phyloP scores from a whole-genome alignment of 768 basidiomycete species.

The Sarcomyxa edulis region DNA sequence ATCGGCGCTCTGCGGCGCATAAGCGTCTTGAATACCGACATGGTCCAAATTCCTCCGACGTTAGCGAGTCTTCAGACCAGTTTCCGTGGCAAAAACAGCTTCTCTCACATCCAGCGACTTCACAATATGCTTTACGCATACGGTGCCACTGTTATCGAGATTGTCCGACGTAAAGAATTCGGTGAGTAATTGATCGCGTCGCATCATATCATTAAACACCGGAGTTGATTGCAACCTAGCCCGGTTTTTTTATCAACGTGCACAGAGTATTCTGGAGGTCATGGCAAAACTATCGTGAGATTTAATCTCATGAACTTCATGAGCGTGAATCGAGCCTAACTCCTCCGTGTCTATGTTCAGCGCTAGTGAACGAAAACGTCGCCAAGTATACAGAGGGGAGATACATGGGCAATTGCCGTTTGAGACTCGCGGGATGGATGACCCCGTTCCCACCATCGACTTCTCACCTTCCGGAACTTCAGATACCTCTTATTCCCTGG shows the following conservation, averaged over 20 bases:
- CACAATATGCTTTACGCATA: constrained; percentile 92
- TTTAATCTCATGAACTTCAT: constrained; percentile 4
- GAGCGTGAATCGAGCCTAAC: not conserved
- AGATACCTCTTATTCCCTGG: constrained; percentile 62
- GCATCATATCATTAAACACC: not conserved
- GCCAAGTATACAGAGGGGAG: constrained; percentile 82
- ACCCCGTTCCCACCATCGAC: constrained; percentile 73
- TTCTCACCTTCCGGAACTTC: constrained; percentile 65
- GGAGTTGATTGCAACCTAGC: constrained; percentile 39
- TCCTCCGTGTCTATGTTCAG: constrained; percentile 27
- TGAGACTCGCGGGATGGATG: constrained; percentile 76
- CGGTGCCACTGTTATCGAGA: constrained; percentile 84
- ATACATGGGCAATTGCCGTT: constrained; percentile 86
- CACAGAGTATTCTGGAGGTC: constrained; percentile 75
- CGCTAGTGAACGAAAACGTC: constrained; percentile 72
- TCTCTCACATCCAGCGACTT: constrained; percentile 85
- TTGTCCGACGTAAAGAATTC: constrained; percentile 88
- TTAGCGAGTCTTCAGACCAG: constrained; percentile 64
- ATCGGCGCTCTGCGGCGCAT: constrained; percentile 68
- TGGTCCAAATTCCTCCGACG: constrained; percentile 66
- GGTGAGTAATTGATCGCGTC: constrained; percentile 40
- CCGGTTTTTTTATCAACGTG: constrained; percentile 75
- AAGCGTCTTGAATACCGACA: constrained; percentile 73
- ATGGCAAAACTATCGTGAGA: constrained; percentile 85
- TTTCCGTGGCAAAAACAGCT: constrained; percentile 74